Conservation (phyloP, 768 basidiomycete species). For the Sistotremastrum suecicum region DNA sequence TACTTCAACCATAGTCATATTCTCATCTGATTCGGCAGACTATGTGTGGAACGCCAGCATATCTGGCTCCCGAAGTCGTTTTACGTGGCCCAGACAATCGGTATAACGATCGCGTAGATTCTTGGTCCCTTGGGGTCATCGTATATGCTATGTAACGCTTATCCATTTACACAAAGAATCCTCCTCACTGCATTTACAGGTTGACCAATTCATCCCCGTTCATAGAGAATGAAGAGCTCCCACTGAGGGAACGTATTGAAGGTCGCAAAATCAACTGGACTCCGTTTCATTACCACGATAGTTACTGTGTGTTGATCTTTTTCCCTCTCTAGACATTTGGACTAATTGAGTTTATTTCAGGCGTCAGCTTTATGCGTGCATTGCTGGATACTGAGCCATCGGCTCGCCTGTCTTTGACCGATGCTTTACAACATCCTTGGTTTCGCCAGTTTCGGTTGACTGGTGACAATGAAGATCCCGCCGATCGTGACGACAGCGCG, state of each 20-base stretch:
- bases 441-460: constrained; percentile 18
- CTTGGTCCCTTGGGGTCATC: constrained; percentile 94
- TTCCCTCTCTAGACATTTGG: constrained; percentile 1
- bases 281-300: constrained; percentile 20
- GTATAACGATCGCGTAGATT: constrained; percentile 83
- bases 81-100: constrained; percentile 43
- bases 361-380: constrained; percentile 45
- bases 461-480: not conserved
- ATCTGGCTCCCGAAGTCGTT: constrained; percentile 89
- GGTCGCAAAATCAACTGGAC: constrained; percentile 51
- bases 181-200: constrained; percentile 26
- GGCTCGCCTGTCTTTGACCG: constrained; percentile 54
- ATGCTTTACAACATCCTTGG: constrained; percentile 70
- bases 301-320: not conserved
- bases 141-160: constrained; percentile 70
- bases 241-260: constrained; percentile 47
- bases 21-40: constrained; percentile 32
- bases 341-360: constrained; percentile 21
- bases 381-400: constrained; percentile 55
- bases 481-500: not conserved
- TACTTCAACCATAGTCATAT: constrained; percentile 2
- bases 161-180: not conserved
- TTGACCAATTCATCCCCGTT: constrained; percentile 69
- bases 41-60: constrained; percentile 93
- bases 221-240: constrained; percentile 52